Evolutionary conservation across 1,139 yeast species (phyloP).

Genomic region (Saccharomycopsis hybrid): DNA sequence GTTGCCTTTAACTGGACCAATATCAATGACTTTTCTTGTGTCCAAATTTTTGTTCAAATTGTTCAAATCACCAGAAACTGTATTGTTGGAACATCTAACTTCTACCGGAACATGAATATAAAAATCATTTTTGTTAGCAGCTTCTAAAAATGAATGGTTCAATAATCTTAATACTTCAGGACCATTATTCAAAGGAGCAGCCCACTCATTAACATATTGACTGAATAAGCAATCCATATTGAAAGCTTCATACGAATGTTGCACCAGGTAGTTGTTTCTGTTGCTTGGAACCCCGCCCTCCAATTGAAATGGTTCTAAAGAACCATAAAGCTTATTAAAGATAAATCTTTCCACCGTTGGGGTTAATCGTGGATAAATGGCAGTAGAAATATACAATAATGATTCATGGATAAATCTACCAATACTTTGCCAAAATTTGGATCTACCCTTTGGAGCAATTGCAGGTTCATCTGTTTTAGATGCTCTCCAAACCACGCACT

Average conservation of each 20-base stretch:
- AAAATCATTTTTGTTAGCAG: slow-evolving; percentile 53
- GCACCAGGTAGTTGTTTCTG: slow-evolving; percentile 35
- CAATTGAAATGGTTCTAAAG: slow-evolving; percentile 38
- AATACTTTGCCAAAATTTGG: slow-evolving; percentile 25
- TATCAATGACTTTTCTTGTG: slow-evolving; percentile 17
- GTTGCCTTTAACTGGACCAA: slow-evolving; percentile 83
- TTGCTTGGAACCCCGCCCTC: slow-evolving; percentile 46
- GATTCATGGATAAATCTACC: slow-evolving; percentile 79
- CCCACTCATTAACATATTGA: slow-evolving; percentile 97
- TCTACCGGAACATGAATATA: slow-evolving; percentile 95
- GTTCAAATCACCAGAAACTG: slow-evolving; percentile 38
- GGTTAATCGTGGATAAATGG: slow-evolving; percentile 64
- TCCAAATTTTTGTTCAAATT: slow-evolving; percentile 26
- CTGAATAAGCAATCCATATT: slow-evolving; percentile 94
- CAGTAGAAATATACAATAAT: slow-evolving; percentile 73
- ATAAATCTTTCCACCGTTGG: slow-evolving; percentile 82
- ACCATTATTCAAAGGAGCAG: slow-evolving; percentile 77
- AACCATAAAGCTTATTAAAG: slow-evolving; percentile 78
- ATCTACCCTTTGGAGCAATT: neutral
- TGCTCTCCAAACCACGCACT: slow-evolving; percentile 89
- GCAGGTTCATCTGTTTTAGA: slow-evolving; percentile 53
- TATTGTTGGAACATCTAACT: slow-evolving; percentile 86
- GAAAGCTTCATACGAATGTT: slow-evolving; percentile 76
- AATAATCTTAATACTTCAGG: slow-evolving; percentile 62
- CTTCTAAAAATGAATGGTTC: slow-evolving; percentile 53